These are phyloP conservation scores for Venturia pyrina DNA, from an alignment of 2,329 filamentous ascomycete genomes.

Conservation along the genomic window DNA sequence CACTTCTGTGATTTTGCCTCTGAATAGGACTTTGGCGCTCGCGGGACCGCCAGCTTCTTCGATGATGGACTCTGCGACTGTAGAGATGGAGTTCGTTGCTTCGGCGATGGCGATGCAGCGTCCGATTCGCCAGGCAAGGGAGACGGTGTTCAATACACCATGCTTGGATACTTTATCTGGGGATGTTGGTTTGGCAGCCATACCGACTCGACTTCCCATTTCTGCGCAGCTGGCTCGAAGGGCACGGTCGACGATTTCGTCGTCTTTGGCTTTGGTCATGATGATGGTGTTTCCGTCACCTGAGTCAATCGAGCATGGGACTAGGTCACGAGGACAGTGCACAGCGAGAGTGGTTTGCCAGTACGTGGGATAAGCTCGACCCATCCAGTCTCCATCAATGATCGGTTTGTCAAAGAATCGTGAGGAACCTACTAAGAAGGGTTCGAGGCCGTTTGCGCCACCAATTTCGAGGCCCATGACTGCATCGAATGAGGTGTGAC, in stretches of 20 bases:
- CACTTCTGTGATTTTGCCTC: constrained; percentile 54
- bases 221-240: constrained; percentile 9
- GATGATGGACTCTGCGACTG: constrained; percentile 48
- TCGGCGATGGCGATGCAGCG: constrained; percentile 46
- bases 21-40: constrained; percentile 48
- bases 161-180: constrained; percentile 27
- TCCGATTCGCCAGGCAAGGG: constrained; percentile 44
- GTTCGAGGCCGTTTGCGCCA: constrained; percentile 32
- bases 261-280: constrained; percentile 13
- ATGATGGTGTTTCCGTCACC: constrained; percentile 19
- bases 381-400: constrained; percentile 40
- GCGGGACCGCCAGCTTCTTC: constrained; percentile 45
- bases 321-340: constrained; percentile 32
- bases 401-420: constrained; percentile 17
- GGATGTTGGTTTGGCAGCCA: constrained; percentile 31
- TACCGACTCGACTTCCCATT: constrained; percentile 22
- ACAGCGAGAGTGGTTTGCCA: constrained; percentile 22
- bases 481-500: constrained; percentile 24
- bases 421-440: constrained; percentile 17
- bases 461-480: constrained; percentile 37
- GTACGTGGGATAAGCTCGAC: constrained; percentile 36
- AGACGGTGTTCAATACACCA: constrained; percentile 32
- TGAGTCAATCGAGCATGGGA: constrained; percentile 31
- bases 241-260: constrained; percentile 14
- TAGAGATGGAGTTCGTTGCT: constrained; percentile 39